Conservation (phyloP, 345 rosid genomes). For the Gynandropsis gynandra region DNA sequence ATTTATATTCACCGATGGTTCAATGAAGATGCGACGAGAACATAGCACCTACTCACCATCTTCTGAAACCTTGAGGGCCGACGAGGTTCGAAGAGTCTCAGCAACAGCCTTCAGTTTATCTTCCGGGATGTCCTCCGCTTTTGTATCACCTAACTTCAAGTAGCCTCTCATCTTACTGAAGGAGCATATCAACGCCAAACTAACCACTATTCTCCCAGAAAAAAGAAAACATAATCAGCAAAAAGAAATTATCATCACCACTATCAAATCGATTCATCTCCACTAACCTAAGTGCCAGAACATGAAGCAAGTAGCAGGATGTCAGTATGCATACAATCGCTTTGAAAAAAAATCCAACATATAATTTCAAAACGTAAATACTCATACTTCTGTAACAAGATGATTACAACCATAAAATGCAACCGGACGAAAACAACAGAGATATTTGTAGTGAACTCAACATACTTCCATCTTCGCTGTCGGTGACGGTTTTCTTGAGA, state of each 20-base stretch:
- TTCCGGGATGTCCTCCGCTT: conserved; percentile 70
- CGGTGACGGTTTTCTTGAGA: conserved; percentile 48
- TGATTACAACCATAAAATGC: no score
- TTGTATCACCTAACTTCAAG: conserved; percentile 54
- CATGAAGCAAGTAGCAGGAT: no score
- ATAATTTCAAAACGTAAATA: no score
- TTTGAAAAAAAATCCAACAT: no score
- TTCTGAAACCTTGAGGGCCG: conserved; percentile 70
- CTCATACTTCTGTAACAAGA: conserved; percentile 18
- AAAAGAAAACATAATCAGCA: conserved; percentile 36
- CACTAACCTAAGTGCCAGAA: neutral
- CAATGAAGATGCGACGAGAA: no score
- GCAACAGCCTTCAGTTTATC: conserved; percentile 73
- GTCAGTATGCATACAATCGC: no score
- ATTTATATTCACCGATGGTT: neutral
- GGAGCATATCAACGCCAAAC: conserved; percentile 83
- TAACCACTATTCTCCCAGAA: conserved; percentile 56
- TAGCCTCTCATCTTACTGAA: conserved; percentile 82
- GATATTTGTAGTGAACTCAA: neutral
- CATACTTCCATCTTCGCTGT: conserved; percentile 78
- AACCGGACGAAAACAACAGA: neutral
- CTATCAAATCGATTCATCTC: neutral
- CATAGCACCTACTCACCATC: conserved; percentile 49
- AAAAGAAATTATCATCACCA: neutral
- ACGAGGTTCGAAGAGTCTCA: conserved; percentile 61